Evolutionary conservation across 1,284 basidiomycete species (phyloP).

Genomic region (Cutaneotrichosporon cutaneum): DNA sequence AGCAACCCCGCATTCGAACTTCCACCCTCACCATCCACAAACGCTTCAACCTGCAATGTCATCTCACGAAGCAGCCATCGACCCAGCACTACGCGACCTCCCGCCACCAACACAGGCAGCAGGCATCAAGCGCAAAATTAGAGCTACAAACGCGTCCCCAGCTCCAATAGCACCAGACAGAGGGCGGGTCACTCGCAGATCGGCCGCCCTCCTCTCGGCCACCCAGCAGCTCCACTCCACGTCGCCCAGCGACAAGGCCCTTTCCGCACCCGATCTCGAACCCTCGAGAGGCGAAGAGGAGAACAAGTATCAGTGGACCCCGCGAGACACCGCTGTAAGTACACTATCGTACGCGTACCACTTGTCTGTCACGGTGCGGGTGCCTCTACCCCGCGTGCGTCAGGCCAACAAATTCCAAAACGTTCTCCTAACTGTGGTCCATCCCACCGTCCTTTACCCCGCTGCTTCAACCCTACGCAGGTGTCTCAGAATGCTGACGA

Average conservation of each 20-base stretch:
- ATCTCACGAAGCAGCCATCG: slow-evolving; percentile 17
- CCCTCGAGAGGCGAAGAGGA: slow-evolving; percentile 41
- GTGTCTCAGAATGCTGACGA: background rate
- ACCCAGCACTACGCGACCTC: slow-evolving; percentile 18
- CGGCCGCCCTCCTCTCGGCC: slow-evolving; percentile 9
- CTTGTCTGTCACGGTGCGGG: background rate
- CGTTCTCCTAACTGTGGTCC: background rate
- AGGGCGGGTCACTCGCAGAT: slow-evolving; percentile 9
- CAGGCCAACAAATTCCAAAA: background rate
- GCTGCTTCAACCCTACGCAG: background rate
- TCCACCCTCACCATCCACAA: background rate
- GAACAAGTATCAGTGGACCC: slow-evolving; percentile 33
- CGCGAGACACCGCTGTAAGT: slow-evolving; percentile 17
- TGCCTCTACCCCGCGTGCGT: slow-evolving; percentile 7
- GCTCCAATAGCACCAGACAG: background rate
- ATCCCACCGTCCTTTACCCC: background rate
- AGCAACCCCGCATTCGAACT: slow-evolving; percentile 11
- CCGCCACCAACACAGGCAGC: slow-evolving; percentile 8
- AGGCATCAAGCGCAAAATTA: slow-evolving; percentile 21
- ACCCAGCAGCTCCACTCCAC: background rate
- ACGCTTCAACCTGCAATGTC: background rate
- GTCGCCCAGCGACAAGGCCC: slow-evolving; percentile 7
- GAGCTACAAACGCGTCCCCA: background rate
- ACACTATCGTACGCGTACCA: background rate
- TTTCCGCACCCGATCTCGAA: slow-evolving; percentile 17